Percentiles rank a stretch among this genome's conserved stretches.
These are phyloP conservation scores for Gossypium bickii DNA, from an alignment of 345 rosid species.

Conservation along the genomic window DNA sequence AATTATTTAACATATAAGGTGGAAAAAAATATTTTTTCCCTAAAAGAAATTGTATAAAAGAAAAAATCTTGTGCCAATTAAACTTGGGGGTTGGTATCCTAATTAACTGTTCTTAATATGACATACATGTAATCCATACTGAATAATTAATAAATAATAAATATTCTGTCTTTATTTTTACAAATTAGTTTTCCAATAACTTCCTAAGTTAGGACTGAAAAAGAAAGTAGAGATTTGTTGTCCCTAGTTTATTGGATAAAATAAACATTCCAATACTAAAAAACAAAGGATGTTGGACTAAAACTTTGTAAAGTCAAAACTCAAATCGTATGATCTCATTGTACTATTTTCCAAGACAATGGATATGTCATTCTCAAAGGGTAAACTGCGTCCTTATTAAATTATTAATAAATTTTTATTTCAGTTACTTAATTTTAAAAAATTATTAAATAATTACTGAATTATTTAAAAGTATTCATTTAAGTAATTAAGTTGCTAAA, in stretches of 20 bases:
- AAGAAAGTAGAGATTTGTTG: not conserved
- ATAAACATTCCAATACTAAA: not conserved
- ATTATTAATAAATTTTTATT: no score
- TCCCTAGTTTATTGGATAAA: not conserved
- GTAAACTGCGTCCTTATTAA: no score
- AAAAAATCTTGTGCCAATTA: not conserved
- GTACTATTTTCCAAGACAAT: no score
- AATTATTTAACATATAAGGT: no score
- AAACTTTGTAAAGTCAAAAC: not conserved
- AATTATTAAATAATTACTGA: accelerated
- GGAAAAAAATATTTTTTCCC: no score
- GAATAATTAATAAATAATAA: not conserved
- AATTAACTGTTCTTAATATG: not conserved
- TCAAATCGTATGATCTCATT: not conserved
- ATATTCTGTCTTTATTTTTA: not conserved
- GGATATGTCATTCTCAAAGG: no score
- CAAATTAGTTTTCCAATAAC: not conserved
- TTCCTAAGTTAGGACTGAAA: not conserved
- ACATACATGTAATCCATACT: not conserved
- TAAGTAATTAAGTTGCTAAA: no score
- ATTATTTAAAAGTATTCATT: no score
- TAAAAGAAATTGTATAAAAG: no score
- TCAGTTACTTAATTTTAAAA: accelerated
- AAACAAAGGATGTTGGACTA: not conserved
- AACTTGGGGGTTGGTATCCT: not conserved